Conservation (phyloP, 495 filamentous ascomycete genomes). For the Penicillium turbatum region DNA sequence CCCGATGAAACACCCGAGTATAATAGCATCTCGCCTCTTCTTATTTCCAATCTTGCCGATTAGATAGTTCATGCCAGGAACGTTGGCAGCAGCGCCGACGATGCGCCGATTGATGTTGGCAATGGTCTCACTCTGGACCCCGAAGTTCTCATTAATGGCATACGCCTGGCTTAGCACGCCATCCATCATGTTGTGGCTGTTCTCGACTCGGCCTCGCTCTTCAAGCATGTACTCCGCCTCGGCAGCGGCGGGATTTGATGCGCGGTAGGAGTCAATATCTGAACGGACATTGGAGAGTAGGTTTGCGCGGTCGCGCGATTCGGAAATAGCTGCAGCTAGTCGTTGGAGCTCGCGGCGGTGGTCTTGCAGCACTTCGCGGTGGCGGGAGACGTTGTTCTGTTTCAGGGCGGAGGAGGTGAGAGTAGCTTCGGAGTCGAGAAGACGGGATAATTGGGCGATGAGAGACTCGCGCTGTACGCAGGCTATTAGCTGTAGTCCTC, state of each 20-base stretch:
- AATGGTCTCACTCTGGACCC: slow-evolving; percentile 78
- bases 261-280: slow-evolving; percentile 85
- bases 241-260: slow-evolving; percentile 69
- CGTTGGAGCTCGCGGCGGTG: slow-evolving; percentile 80
- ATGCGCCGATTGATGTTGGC: slow-evolving; percentile 84
- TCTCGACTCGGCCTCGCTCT: slow-evolving; percentile 78
- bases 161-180: slow-evolving; percentile 94
- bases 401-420: slow-evolving; percentile 87
- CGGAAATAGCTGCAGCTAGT: slow-evolving; percentile 60
- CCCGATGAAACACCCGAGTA: slow-evolving; percentile 85
- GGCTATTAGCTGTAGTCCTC: background rate
- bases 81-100: slow-evolving; percentile 77
- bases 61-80: slow-evolving; percentile 89
- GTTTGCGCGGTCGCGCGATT: slow-evolving; percentile 80
- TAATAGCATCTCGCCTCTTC: slow-evolving; percentile 92
- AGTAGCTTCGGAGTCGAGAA: slow-evolving; percentile 91
- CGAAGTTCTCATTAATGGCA: slow-evolving; percentile 90
- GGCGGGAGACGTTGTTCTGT: slow-evolving; percentile 87
- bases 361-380: slow-evolving; percentile 83
- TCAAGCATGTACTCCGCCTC: slow-evolving; percentile 97
- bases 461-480: slow-evolving; percentile 67
- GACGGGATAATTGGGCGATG: slow-evolving; percentile 76
- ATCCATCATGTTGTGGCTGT: slow-evolving; percentile 82
- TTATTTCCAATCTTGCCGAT: slow-evolving; percentile 92
- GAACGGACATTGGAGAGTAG: slow-evolving; percentile 87